phyloP scores from a whole-genome alignment of 2,329 filamentous ascomycete genomes.

The Hypomyces perniciosus region DNA sequence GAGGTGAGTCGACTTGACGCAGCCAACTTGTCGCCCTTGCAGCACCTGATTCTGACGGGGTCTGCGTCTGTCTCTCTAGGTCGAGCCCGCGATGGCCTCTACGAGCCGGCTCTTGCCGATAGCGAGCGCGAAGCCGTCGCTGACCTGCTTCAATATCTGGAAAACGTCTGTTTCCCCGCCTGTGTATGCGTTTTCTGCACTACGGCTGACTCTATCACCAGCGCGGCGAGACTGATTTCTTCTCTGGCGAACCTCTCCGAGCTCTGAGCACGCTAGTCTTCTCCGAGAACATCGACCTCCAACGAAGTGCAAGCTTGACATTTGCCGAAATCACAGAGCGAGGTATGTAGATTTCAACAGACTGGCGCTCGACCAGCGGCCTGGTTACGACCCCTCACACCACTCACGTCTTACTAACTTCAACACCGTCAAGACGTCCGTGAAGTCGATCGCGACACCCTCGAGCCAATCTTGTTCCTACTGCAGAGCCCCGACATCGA shows the following conservation, averaged over 20 bases:
- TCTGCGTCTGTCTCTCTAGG: slow-evolving; percentile 37
- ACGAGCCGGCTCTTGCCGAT: slow-evolving; percentile 85
- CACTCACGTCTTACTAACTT: background rate
- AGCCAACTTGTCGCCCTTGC: background rate
- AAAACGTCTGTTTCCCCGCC: slow-evolving; percentile 67
- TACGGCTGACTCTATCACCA: slow-evolving; percentile 31
- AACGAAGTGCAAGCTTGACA: slow-evolving; percentile 93
- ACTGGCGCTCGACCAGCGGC: background rate
- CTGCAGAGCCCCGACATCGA: slow-evolving; percentile 94
- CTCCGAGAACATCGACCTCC: slow-evolving; percentile 96
- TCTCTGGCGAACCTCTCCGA: slow-evolving; percentile 87
- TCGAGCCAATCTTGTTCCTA: slow-evolving; percentile 92
- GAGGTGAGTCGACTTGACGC: slow-evolving; percentile 27
- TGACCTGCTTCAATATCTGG: slow-evolving; percentile 88
- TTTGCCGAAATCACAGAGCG: slow-evolving; percentile 98
- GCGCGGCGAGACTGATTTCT: slow-evolving; percentile 97
- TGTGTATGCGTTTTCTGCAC: slow-evolving; percentile 2
- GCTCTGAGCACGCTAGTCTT: slow-evolving; percentile 94
- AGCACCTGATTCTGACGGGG: slow-evolving; percentile 5
- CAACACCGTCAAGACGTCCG: slow-evolving; percentile 66
- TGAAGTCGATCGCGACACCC: slow-evolving; percentile 88
- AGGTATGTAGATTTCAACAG: slow-evolving; percentile 53
- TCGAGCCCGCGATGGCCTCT: slow-evolving; percentile 72
- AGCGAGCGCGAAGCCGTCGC: slow-evolving; percentile 96
- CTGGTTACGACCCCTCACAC: background rate